Base-by-base conservation (phyloP, 352 stramenopile species). In the Globisporangium splendens region DNA sequence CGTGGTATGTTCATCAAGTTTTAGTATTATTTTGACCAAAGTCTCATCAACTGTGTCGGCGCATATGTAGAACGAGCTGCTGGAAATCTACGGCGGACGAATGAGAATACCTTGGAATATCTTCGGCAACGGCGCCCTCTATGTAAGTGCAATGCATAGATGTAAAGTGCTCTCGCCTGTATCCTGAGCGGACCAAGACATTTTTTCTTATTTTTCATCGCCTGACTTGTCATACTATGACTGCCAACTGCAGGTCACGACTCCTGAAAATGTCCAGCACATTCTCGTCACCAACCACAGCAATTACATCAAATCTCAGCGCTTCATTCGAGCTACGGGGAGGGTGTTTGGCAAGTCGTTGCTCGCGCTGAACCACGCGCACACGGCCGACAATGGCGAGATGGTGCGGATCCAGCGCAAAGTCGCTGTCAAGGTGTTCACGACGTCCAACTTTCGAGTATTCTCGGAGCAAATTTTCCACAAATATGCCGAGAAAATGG, bases 231-330 rank as follows among this genome's bases (percentile, higher is more conserved):
- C n/a, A 13, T 50, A 22, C n/a, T 49, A n/a, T 49, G 44, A 7
- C 12, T 49, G 28, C 11, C 44, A 18, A 31, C 44, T 43, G 18
- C 31, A 77, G 65, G 72, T 85, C 53, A 80, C 72, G 8, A 66
- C 78, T 24, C 76, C 79, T 8, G 65, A 66, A 12, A 77, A 89
- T 47, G 74, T 89, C 12, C 68, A 87, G 52, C 75, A 89, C 67
- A 69, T 89, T 14, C 60, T 89, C n/a, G 65, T 69, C 10, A 83
- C 75, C 8, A 84, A 87, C n/a, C 72, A 79, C 54, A 55, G 54
- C 62, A 89, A 89, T 55, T 89, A 87, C 63, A 63, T 89, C 50
- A 87, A 87, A 58, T 73, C 79, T 5, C 65, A 83, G 49, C 71
- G 77, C 6, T 83, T 89, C 49, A 66, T 87, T 18, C 75, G 86